Conservation (phyloP, 441 rosid genomes). For the Gossypium lobatum region DNA sequence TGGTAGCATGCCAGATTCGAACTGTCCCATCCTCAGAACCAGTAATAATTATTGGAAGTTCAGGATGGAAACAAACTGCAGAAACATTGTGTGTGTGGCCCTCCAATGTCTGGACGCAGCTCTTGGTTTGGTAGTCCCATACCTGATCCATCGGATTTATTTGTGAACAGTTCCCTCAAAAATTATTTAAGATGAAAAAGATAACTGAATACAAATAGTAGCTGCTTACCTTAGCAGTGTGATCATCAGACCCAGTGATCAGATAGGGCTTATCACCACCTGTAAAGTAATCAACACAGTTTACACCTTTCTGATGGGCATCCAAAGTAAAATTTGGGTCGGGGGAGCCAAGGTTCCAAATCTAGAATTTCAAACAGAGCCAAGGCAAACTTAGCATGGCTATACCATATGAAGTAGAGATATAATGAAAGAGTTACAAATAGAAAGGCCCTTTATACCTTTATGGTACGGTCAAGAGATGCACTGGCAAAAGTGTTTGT, state of each 20-base stretch:
- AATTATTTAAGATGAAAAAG: slow-evolving; percentile 8
- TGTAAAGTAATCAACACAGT: slow-evolving; percentile 84
- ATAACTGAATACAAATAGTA: neutral
- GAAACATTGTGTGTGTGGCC: slow-evolving; percentile 74
- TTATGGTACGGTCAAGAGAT: no score
- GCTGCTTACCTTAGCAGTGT: slow-evolving; percentile 78
- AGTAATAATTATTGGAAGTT: slow-evolving; percentile 65
- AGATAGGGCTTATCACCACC: slow-evolving; percentile 89
- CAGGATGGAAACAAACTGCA: slow-evolving; percentile 68
- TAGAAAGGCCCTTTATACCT: no score
- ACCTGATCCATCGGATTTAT: slow-evolving; percentile 33
- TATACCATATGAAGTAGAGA: slow-evolving; percentile 6
- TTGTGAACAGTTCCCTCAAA: slow-evolving; percentile 13
- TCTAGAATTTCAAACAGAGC: slow-evolving; percentile 33
- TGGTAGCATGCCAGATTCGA: slow-evolving; percentile 64
- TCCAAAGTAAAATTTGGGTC: slow-evolving; percentile 89
- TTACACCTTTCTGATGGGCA: slow-evolving; percentile 93
- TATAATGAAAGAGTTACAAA: neutral
- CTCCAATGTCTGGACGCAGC: slow-evolving; percentile 63
- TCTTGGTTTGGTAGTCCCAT: slow-evolving; percentile 65
- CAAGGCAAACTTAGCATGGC: slow-evolving; percentile 10
- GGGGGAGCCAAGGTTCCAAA: slow-evolving; percentile 96
- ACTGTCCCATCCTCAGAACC: slow-evolving; percentile 78
- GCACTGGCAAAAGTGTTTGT: no score
- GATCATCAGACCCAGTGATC: slow-evolving; percentile 92